Percentiles rank a stretch among this genome's conserved stretches.
Evolutionary conservation across 257 asterid genomes (phyloP).

Genomic region (Rubia yunnanensis): DNA sequence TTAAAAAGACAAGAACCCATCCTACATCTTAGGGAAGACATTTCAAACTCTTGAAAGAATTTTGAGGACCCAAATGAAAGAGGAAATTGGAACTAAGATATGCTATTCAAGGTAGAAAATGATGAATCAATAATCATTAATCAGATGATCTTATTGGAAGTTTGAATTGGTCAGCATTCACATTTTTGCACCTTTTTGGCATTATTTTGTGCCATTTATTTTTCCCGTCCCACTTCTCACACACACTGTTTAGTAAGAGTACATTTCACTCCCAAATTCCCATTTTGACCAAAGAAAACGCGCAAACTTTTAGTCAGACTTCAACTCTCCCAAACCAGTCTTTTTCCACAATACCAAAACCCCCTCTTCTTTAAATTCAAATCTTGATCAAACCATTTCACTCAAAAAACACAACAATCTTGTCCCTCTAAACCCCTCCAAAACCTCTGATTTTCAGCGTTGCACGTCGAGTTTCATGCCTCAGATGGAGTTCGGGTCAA

Average conservation of each 20-base stretch:
- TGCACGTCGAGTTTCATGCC: too few species aligned
- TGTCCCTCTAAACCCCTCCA: background rate
- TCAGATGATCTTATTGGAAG: slow-evolving; percentile 19
- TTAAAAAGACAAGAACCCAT: background rate
- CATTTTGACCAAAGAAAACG: slow-evolving; percentile 37
- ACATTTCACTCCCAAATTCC: slow-evolving; percentile 7
- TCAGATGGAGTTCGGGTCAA: slow-evolving; percentile 28
- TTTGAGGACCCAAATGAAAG: background rate
- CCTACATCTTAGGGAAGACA: background rate
- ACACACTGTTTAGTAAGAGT: slow-evolving; percentile 10
- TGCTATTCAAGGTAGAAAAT: too few species aligned
- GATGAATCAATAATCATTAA: background rate
- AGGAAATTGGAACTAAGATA: background rate
- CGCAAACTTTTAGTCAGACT: slow-evolving; percentile 52
- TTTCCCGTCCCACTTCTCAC: background rate
- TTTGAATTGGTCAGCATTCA: slow-evolving; percentile 47
- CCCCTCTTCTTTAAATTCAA: slow-evolving; percentile 28
- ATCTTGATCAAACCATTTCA: slow-evolving; percentile 6
- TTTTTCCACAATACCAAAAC: slow-evolving; percentile 33
- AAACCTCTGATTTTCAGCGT: too few species aligned
- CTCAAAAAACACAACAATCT: background rate
- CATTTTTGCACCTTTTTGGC: background rate
- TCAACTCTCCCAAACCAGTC: slow-evolving; percentile 30
- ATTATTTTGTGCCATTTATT: slow-evolving; percentile 7
- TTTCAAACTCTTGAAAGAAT: background rate